phyloP scores from a whole-genome alignment of 169 alveolate genomes.

The Prorocentrum cordatum region DNA sequence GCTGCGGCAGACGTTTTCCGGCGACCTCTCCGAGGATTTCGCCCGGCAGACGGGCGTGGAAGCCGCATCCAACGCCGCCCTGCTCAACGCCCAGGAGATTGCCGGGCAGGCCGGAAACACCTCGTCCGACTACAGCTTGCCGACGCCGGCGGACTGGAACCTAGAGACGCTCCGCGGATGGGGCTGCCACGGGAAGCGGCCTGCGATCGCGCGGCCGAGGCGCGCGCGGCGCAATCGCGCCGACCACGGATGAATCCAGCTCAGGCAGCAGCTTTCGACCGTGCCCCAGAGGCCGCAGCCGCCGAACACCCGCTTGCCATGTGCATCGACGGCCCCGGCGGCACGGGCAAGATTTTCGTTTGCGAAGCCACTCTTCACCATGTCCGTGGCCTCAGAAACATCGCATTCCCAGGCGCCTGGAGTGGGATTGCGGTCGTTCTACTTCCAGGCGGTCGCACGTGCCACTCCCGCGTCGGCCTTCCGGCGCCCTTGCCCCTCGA shows the following conservation, averaged over 20 bases:
- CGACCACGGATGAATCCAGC: not conserved
- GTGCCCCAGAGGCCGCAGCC: not conserved
- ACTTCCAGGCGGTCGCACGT: not conserved
- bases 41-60: not conserved
- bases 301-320: not conserved
- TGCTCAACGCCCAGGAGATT: not conserved
- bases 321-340: conserved; percentile 9
- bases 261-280: not conserved
- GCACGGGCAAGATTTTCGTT: not conserved
- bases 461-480: conserved; percentile 2
- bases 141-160: not conserved
- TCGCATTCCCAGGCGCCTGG: not conserved
- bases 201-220: not conserved
- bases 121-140: not conserved
- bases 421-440: not conserved
- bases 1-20: not conserved
- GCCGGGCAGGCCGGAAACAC: not conserved
- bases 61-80: not conserved
- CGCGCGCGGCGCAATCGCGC: not conserved
- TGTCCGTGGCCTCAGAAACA: not conserved
- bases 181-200: not conserved
- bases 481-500: conserved; percentile 1
- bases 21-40: not conserved
- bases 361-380: not conserved
- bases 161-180: not conserved